These are phyloP conservation scores for Neurospora sp. DNA, from an alignment of 495 filamentous ascomycete species.

Conservation along the genomic window DNA sequence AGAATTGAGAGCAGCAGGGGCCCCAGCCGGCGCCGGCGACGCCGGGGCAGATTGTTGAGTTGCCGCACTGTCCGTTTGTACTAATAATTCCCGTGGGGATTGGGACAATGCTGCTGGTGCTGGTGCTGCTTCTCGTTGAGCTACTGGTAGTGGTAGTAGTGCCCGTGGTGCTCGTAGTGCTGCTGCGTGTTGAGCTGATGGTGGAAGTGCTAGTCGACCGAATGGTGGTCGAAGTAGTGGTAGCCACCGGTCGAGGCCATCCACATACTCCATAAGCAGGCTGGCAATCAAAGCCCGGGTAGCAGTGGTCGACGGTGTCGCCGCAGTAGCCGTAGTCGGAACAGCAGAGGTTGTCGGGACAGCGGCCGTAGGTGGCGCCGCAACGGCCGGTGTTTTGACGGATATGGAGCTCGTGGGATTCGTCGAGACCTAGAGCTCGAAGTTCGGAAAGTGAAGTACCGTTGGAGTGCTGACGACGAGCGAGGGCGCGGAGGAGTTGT, in stretches of 20 bases:
- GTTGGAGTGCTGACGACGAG: background rate
- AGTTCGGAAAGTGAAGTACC: background rate
- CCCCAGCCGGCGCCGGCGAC: no score
- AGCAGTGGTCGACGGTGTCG: conserved; percentile 36
- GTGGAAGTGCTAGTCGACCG: conserved; percentile 6
- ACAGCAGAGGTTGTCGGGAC: conserved; percentile 25
- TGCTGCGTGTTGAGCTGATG: no score
- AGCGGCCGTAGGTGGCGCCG: conserved; percentile 12
- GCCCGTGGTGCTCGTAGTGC: no score
- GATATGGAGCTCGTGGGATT: background rate
- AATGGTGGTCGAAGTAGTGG: background rate
- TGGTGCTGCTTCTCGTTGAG: no score
- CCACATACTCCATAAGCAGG: conserved; percentile 29
- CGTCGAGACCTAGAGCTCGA: background rate
- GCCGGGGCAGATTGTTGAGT: no score
- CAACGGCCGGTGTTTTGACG: conserved; percentile 14
- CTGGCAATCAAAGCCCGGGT: conserved; percentile 39
- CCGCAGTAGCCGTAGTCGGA: conserved; percentile 43
- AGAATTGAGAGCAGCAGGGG: no score
- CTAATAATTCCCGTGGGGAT: no score
- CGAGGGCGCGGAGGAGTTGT: background rate
- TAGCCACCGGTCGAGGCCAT: conserved; percentile 14
- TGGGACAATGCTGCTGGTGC: no score
- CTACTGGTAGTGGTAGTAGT: no score
- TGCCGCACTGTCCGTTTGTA: no score